Percentiles rank a stretch among this genome's conserved stretches.
Conservation (phyloP, 1,139 yeast genomes). For the Yamadazyma spencermartinsiae region DNA sequence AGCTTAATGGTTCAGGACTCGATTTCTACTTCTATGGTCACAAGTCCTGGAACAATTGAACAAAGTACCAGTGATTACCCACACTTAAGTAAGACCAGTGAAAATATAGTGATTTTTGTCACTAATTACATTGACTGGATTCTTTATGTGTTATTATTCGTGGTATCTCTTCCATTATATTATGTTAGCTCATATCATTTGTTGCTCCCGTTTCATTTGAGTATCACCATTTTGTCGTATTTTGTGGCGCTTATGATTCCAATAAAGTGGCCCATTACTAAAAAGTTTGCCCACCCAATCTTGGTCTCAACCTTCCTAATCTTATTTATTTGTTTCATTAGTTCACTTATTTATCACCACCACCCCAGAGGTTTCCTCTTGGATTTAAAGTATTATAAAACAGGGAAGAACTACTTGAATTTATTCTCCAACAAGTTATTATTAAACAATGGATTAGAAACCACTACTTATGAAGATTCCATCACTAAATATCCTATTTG, state of each 20-base stretch:
- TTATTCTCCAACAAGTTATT: conserved; percentile 47
- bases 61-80: background rate
- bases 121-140: conserved; percentile 57
- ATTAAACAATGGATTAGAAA: conserved; percentile 28
- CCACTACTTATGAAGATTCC: conserved; percentile 18
- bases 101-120: conserved; percentile 38
- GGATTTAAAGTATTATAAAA: conserved; percentile 57
- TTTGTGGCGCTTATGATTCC: conserved; percentile 53
- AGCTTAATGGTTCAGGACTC: conserved; percentile 3
- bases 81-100: conserved; percentile 16
- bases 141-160: conserved; percentile 44
- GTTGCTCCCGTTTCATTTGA: conserved; percentile 62
- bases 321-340: conserved; percentile 61
- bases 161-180: conserved; percentile 58
- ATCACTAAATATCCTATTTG: conserved; percentile 43
- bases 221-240: conserved; percentile 58
- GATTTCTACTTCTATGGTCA: background rate
- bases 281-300: conserved; percentile 68
- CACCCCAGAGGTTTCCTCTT: conserved; percentile 46
- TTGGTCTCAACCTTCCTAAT: conserved; percentile 62
- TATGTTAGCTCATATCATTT: conserved; percentile 47
- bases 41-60: conserved; percentile 7
- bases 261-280: conserved; percentile 43
- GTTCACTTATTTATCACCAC: conserved; percentile 53
- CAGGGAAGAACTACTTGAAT: conserved; percentile 65